A percentile compares a stretch with the other conserved stretches of the same genome.
These are phyloP conservation scores for Coemansia sp. DNA, from an alignment of 192 early-diverging fungal genomes.

Conservation along the genomic window DNA sequence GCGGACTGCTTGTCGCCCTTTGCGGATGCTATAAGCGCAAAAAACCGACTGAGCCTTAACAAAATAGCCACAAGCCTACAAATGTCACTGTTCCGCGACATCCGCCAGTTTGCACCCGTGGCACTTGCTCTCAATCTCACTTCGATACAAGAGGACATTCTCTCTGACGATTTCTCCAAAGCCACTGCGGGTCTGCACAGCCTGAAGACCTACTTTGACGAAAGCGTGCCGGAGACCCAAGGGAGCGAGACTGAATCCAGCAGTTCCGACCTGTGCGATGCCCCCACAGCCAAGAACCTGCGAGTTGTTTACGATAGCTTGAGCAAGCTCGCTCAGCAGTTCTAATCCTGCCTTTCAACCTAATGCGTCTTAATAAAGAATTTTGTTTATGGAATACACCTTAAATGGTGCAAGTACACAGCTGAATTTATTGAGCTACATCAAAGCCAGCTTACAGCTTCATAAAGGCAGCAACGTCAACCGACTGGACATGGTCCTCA, in stretches of 20 bases:
- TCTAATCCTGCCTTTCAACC: background rate
- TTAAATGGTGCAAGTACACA: conserved; percentile 7
- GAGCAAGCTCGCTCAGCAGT: conserved; percentile 35
- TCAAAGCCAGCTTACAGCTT: conserved; percentile 69
- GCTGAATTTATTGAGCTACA: conserved; percentile 5
- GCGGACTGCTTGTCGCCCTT: conserved; percentile 30
- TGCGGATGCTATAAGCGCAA: conserved; percentile 11
- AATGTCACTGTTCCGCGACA: conserved; percentile 42
- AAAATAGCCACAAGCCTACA: conserved; percentile 26
- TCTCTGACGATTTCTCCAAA: conserved; percentile 20
- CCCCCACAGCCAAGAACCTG: conserved; percentile 44
- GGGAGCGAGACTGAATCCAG: background rate
- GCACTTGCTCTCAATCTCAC: conserved; percentile 29
- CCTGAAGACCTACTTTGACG: conserved; percentile 22
- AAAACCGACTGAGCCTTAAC: conserved; percentile 19
- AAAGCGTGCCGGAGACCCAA: conserved; percentile 11
- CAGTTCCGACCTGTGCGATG: conserved; percentile 16
- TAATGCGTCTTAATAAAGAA: too few species aligned
- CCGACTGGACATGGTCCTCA: conserved; percentile 89
- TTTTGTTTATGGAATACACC: background rate
- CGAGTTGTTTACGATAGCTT: conserved; percentile 29
- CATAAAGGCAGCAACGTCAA: conserved; percentile 84
- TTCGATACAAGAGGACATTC: conserved; percentile 24
- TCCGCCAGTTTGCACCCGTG: conserved; percentile 45
- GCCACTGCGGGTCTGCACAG: conserved; percentile 24